Conservation (phyloP, 129 eudicot species). For the Kitagawia praeruptora region DNA sequence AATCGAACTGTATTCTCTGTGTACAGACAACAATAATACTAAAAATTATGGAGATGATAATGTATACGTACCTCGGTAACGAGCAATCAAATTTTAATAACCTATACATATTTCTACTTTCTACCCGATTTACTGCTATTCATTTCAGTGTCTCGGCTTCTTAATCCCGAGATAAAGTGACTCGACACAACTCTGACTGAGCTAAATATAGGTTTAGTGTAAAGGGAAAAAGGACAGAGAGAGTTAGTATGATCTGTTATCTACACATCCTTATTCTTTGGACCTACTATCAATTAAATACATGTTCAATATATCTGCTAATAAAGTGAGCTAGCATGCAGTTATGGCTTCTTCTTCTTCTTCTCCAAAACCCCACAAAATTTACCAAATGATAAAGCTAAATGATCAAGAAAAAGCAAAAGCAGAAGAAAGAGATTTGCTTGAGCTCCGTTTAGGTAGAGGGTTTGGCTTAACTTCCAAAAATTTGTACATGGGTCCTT, state of each 20-base stretch:
- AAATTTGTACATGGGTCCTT: not conserved
- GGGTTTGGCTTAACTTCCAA: not conserved
- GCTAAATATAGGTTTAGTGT: constrained; percentile 4
- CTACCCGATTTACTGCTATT: not conserved
- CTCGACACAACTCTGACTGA: not conserved
- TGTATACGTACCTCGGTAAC: not conserved
- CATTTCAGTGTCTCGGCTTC: not conserved
- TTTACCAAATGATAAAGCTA: not conserved
- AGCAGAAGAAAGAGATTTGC: constrained; percentile 2
- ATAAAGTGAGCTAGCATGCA: not conserved
- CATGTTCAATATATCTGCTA: not conserved
- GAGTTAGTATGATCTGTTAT: not conserved
- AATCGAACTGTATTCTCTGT: too few species aligned
- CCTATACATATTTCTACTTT: not conserved
- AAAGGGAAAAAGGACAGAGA: not conserved
- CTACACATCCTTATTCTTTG: not conserved
- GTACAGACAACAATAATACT: not conserved
- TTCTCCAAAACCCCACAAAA: not conserved
- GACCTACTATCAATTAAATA: not conserved
- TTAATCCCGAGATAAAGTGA: not conserved
- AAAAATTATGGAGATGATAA: not conserved
- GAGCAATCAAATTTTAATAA: not conserved
- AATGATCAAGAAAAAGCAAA: not conserved
- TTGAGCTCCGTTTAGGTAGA: constrained; percentile 10
- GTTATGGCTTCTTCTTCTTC: constrained; percentile 12